Percentiles rank a stretch among this genome's conserved stretches.
These are phyloP conservation scores for Zymoseptoria ardabiliae DNA, from an alignment of 2,329 filamentous ascomycete genomes.

Conservation along the genomic window DNA sequence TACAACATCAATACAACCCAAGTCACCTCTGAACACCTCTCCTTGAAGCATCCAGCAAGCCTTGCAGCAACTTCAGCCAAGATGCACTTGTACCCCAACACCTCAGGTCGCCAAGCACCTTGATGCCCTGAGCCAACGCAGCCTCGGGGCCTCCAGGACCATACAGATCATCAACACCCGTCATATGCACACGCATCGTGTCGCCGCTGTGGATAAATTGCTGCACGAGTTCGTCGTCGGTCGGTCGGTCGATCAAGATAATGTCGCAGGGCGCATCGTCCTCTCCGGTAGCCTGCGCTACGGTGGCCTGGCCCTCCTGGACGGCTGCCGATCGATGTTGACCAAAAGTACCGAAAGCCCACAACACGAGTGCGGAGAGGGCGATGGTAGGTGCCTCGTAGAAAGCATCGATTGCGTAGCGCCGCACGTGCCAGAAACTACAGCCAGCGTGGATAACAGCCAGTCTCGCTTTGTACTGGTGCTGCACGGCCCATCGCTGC, in stretches of 20 bases:
- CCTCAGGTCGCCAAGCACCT: constrained; percentile 24
- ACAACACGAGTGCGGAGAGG: constrained; percentile 58
- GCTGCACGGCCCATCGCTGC: constrained; percentile 43
- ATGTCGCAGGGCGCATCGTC: constrained; percentile 24
- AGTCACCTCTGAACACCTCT: background rate
- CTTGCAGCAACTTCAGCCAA: constrained; percentile 5
- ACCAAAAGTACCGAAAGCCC: constrained; percentile 46
- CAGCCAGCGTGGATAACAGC: constrained; percentile 49
- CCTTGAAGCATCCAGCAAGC: constrained; percentile 1
- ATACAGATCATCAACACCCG: constrained; percentile 47
- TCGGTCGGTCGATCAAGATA: constrained; percentile 49
- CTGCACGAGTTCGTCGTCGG: constrained; percentile 53
- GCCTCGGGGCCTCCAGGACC: constrained; percentile 30
- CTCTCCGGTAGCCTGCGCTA: constrained; percentile 2
- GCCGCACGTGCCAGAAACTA: constrained; percentile 46
- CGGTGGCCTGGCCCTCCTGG: background rate
- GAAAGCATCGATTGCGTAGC: constrained; percentile 43
- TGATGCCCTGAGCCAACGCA: constrained; percentile 34
- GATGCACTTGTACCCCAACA: constrained; percentile 14
- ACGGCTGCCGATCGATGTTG: background rate
- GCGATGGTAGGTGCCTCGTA: constrained; percentile 61
- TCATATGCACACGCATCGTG: constrained; percentile 45
- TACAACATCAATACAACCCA: background rate
- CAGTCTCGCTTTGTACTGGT: constrained; percentile 51
- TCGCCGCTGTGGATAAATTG: constrained; percentile 46